Evolutionary conservation across 2,329 filamentous ascomycete genomes (phyloP).

Genomic region (Lasiodiplodia gonubiensis): DNA sequence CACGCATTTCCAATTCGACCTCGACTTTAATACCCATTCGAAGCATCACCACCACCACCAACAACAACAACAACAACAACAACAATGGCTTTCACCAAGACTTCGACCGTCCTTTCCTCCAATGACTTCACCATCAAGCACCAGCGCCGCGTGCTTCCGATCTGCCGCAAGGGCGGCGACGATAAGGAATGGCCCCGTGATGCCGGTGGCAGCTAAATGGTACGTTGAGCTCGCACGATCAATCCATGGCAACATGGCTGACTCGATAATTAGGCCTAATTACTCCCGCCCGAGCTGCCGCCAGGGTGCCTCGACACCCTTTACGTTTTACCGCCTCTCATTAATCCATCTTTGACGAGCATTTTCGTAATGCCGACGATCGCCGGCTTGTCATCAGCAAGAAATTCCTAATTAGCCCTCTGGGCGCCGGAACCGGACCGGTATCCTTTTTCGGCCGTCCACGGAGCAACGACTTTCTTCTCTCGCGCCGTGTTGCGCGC

Average conservation of each 20-base stretch:
- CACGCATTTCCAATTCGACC: conserved; percentile 18
- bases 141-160: conserved; percentile 4
- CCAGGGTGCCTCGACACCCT: conserved; percentile 22
- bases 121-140: conserved; percentile 17
- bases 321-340: conserved; percentile 22
- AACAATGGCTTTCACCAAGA: conserved; percentile 8
- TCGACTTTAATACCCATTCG: conserved; percentile 2
- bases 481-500: conserved; percentile 11
- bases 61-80: neutral
- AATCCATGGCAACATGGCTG: neutral
- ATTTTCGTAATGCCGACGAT: conserved; percentile 8
- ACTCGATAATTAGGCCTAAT: conserved; percentile 19
- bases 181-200: conserved; percentile 23
- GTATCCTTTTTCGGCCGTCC: conserved; percentile 6
- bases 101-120: neutral
- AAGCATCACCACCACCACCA: neutral
- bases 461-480: conserved; percentile 25
- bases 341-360: conserved; percentile 19
- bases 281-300: conserved; percentile 13
- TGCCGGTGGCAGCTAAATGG: conserved; percentile 24
- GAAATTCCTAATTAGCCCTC: conserved; percentile 12
- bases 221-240: neutral
- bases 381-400: neutral
- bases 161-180: conserved; percentile 24
- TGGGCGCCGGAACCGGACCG: conserved; percentile 10